Evolutionary conservation across 345 rosid genomes (phyloP).

Genomic region (Euphorbia lathyris): DNA sequence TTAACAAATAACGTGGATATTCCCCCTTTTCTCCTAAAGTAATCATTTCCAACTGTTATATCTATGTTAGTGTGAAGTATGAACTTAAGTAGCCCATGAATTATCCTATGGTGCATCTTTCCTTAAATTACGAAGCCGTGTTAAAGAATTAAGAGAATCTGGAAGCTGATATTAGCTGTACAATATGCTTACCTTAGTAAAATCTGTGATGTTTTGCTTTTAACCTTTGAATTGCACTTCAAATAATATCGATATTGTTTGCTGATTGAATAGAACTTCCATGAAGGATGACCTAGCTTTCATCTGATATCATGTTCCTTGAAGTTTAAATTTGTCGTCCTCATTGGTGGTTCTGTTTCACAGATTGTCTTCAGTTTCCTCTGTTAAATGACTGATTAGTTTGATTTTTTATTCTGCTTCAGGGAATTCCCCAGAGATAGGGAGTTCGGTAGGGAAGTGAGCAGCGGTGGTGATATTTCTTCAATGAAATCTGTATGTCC

Average conservation of each 20-base stretch:
- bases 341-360: not conserved
- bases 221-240: not conserved
- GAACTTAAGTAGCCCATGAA: not conserved
- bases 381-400: not conserved
- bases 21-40: not conserved
- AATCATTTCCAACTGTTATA: too few relatives aligned
- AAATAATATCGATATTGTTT: not conserved
- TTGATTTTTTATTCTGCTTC: slow-evolving; percentile 12
- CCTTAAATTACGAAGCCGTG: not conserved
- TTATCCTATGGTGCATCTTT: not conserved
- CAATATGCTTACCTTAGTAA: not conserved
- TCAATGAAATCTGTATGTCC: slow-evolving; percentile 59
- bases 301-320: not conserved
- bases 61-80: not conserved
- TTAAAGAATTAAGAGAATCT: not conserved
- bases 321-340: not conserved
- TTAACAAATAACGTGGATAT: not conserved
- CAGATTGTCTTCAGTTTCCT: not conserved
- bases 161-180: not conserved
- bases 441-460: slow-evolving; percentile 64
- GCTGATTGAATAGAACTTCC: not conserved
- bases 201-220: not conserved
- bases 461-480: slow-evolving; percentile 44
- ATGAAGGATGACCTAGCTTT: not conserved
- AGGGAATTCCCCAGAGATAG: slow-evolving; percentile 77